Evolutionary conservation across 345 rosid species (phyloP), one percentile per base, ranked within the genome.

Genomic region (Melaleuca quinquenervia): DNA sequence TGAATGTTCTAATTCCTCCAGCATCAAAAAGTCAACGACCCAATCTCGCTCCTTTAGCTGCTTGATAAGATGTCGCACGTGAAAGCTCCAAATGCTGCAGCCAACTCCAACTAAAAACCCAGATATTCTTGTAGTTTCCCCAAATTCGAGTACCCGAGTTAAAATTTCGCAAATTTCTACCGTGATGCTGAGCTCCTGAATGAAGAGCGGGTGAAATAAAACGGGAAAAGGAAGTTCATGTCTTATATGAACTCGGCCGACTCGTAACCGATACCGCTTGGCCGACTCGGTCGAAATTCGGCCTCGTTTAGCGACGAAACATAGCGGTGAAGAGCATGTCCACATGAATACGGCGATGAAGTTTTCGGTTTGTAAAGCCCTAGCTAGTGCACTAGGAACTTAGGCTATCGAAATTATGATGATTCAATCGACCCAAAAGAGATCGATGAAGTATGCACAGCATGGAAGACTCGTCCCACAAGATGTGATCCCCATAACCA

Each of bases 1-100:
- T 70, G 80, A 70, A 70, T 21, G 80, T 70, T 70, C 80, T 70
- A 70, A 70, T 70, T 36, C 80, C 48, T 36, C 26, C 80, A 36
- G 80, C 80, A 9, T 0, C 1, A 41, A 9, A 70, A 26, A 18
- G 80, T 36, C 80, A 70, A 70, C 80, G 48, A 9, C 44, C 80
- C 26, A 18, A 18, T 32, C 48, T 18, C 48, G 4, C 78, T 18
- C 45, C 78, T 11, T 70, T 48, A 70, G 80, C 80, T 70, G 36
- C 80, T 70, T 21, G 13, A 70, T 70, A 9, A 36, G 48, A 2
- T 41, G 20, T 70, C 80, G 12, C 80, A 36, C 5, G 80, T 70
- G 80, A 70, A 70, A 32, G 1, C 80, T 20, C 80, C 80, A 70
- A 70, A 18, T 70, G 80, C 36, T 70, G 80, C 80, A 18, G 11